Evolutionary conservation across 2,329 filamentous ascomycete species (phyloP).

Genomic region (Hirsutella minnesotensis): DNA sequence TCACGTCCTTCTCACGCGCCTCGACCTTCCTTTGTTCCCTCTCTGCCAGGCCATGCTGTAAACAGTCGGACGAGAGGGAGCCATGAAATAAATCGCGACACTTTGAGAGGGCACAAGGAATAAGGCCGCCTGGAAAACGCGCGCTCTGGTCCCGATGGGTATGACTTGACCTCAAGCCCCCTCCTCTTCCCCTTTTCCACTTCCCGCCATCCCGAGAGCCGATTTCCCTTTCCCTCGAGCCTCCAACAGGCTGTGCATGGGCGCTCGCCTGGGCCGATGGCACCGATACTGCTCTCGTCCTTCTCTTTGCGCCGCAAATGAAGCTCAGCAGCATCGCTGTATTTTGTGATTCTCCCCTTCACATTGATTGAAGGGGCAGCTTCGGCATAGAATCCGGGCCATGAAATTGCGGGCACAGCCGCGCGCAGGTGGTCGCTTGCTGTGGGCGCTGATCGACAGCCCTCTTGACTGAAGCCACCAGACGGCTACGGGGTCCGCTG

Average conservation of each 20-base stretch:
- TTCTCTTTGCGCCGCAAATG: conserved; percentile 2
- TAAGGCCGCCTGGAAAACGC: conserved; percentile 10
- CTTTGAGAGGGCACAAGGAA: conserved; percentile 12
- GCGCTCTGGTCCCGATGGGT: conserved; percentile 18
- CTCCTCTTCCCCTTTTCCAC: neutral
- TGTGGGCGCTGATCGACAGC: neutral
- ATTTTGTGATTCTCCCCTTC: conserved; percentile 4
- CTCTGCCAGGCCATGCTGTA: conserved; percentile 18
- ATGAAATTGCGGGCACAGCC: conserved; percentile 3
- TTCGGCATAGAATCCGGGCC: neutral
- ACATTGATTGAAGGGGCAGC: neutral
- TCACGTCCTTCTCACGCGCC: conserved; percentile 8
- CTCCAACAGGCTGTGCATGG: neutral
- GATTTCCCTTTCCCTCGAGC: neutral
- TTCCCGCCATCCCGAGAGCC: neutral
- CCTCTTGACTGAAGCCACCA: neutral
- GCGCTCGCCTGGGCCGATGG: neutral
- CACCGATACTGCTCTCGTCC: conserved; percentile 1
- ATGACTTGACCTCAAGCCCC: conserved; percentile 12
- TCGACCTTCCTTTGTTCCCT: neutral
- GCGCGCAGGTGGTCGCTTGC: neutral
- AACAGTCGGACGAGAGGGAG: conserved; percentile 17
- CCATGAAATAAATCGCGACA: conserved; percentile 7
- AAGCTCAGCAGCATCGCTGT: conserved; percentile 6
- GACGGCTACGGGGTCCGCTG: neutral